These are phyloP conservation scores for Cyberlindnera bimundalis DNA, from an alignment of 805 yeast genomes.

Conservation along the genomic window DNA sequence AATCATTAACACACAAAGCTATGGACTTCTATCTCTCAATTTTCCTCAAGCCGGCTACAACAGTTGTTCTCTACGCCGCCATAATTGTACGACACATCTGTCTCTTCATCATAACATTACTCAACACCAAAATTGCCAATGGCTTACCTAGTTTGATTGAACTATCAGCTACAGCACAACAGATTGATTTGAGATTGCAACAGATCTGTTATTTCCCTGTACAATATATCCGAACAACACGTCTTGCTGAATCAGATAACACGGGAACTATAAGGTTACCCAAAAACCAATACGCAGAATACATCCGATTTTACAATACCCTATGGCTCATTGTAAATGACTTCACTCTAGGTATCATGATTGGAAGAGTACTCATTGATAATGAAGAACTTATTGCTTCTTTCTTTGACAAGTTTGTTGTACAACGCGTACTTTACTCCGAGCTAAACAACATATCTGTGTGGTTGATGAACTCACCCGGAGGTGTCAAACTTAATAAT, in stretches of 20 bases:
- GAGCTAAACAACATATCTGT: conserved; percentile 47
- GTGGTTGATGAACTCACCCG: conserved; percentile 88
- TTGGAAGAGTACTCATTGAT: conserved; percentile 46
- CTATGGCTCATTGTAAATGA: conserved; percentile 88
- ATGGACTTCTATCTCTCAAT: background rate
- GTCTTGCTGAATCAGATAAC: conserved; percentile 21
- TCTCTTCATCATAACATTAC: conserved; percentile 16
- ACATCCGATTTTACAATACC: conserved; percentile 78
- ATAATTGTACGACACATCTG: conserved; percentile 17
- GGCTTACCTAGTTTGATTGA: conserved; percentile 32
- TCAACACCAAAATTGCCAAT: conserved; percentile 30
- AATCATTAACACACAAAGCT: background rate
- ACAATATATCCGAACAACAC: conserved; percentile 59
- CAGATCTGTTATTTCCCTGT: conserved; percentile 78
- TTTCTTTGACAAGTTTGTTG: conserved; percentile 29
- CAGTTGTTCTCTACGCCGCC: conserved; percentile 8
- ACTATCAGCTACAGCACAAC: conserved; percentile 65
- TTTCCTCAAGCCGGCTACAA: conserved; percentile 17
- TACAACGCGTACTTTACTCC: conserved; percentile 41
- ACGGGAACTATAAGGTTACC: conserved; percentile 33
- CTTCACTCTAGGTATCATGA: conserved; percentile 63
- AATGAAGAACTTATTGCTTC: conserved; percentile 29
- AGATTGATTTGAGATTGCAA: conserved; percentile 70
- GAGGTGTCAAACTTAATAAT: conserved; percentile 86
- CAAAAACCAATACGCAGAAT: conserved; percentile 51